Conservation (phyloP, 345 rosid genomes). For the Sapria himalayana region DNA sequence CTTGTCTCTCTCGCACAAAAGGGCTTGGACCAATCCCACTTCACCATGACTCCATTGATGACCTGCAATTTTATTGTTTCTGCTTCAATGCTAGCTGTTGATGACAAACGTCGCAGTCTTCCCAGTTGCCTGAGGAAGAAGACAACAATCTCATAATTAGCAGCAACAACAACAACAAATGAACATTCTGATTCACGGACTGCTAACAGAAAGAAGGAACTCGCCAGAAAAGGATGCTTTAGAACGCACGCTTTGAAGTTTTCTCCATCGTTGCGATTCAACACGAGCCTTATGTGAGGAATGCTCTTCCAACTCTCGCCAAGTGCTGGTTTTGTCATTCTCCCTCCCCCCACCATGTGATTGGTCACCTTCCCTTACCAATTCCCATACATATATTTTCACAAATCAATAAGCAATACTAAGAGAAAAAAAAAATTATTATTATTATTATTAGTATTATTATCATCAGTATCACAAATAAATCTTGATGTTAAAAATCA, state of each 20-base stretch:
- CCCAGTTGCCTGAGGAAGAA: constrained; percentile 18
- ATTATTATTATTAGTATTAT: too few species aligned
- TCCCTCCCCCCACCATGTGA: constrained; percentile 65
- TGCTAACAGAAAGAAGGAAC: not conserved
- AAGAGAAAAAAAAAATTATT: too few species aligned
- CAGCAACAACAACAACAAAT: not conserved
- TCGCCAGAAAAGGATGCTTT: constrained; percentile 51
- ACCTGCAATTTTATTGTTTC: too few species aligned
- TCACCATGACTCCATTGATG: too few species aligned
- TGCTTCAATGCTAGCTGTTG: too few species aligned
- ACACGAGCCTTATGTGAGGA: constrained; percentile 54
- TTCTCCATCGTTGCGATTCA: constrained; percentile 24
- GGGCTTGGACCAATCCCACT: too few species aligned
- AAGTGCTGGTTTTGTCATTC: constrained; percentile 55
- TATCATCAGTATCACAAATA: too few species aligned
- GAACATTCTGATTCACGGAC: not conserved
- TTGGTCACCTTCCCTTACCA: constrained; percentile 74
- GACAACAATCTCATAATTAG: not conserved
- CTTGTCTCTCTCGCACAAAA: too few species aligned
- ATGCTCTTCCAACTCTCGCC: constrained; percentile 82
- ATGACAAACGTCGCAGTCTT: constrained; percentile 16
- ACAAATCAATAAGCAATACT: too few species aligned
- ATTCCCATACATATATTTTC: too few species aligned
- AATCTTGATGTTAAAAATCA: too few species aligned
- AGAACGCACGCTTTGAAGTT: constrained; percentile 22